Percentiles rank a stretch among this genome's conserved stretches.
These are phyloP conservation scores for Coemansia interrupta DNA, from an alignment of 192 early-diverging fungal species.

Conservation along the genomic window DNA sequence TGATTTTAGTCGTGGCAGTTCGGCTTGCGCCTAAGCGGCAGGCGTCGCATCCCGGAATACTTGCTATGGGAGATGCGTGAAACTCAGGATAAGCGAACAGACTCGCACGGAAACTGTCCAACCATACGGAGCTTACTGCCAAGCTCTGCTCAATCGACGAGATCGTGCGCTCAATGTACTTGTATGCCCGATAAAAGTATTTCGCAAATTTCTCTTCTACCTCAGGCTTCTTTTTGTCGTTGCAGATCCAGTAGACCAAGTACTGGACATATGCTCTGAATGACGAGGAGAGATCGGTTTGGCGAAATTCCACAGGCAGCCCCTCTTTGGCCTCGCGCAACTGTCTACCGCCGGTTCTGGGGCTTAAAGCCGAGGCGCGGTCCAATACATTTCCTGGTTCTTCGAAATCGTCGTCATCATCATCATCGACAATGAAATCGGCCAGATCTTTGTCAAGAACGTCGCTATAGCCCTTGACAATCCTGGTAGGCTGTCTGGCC, in stretches of 20 bases:
- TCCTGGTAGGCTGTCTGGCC: background rate
- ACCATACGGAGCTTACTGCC: slow-evolving; percentile 44
- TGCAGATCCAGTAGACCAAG: slow-evolving; percentile 48
- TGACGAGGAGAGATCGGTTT: slow-evolving; percentile 37
- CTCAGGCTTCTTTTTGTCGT: slow-evolving; percentile 11
- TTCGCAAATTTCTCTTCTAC: slow-evolving; percentile 15
- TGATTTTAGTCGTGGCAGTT: slow-evolving; percentile 38
- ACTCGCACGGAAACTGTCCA: slow-evolving; percentile 24
- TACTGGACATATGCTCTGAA: slow-evolving; percentile 49
- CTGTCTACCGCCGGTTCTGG: slow-evolving; percentile 8
- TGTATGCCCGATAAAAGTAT: slow-evolving; percentile 49
- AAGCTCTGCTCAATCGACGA: slow-evolving; percentile 48
- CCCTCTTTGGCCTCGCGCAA: slow-evolving; percentile 9
- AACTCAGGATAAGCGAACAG: slow-evolving; percentile 30
- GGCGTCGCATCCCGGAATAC: slow-evolving; percentile 39
- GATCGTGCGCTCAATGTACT: slow-evolving; percentile 26
- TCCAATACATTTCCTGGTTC: background rate
- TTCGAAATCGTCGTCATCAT: slow-evolving; percentile 3
- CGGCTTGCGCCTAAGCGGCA: slow-evolving; percentile 42
- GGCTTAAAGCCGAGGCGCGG: background rate
- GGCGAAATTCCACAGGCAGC: slow-evolving; percentile 46
- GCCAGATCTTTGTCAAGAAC: slow-evolving; percentile 38
- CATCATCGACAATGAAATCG: slow-evolving; percentile 49
- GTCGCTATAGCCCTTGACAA: slow-evolving; percentile 22
- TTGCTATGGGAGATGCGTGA: slow-evolving; percentile 3